Base-by-base conservation (phyloP, 768 basidiomycete species). In the Mrakia frigida region DNA sequence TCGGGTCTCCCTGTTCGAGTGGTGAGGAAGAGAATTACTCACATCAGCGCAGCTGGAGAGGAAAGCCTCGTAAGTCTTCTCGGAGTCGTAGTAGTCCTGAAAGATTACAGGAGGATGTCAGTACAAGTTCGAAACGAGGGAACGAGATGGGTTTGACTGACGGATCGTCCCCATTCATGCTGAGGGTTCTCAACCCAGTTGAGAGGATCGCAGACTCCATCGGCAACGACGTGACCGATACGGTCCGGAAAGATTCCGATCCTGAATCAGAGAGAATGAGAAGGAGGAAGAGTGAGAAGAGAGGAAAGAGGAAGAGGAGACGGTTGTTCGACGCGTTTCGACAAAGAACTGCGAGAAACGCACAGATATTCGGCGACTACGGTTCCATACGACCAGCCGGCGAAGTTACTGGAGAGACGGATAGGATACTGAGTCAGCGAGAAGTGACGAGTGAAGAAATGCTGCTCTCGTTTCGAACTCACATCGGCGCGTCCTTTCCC, bases 181-280 rank as follows among this genome's bases (percentile, higher is more conserved):
- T 76, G 75, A 52, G 75, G 69, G 25, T 43, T 43, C 39, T 71
- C 75, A 18, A 60, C 41, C 75, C 75, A 76, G 35, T 76, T 76
- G 25, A 71, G 10, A 31, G 69, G 69, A 39, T 76, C 75, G 43
- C 75, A 76, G 23, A 74, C 75, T 25, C 75, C 75, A 41, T 76
- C 75, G 35, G 70, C 61, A 11, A 53, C 41, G 41, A 76, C 69
- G 28, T 63, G 37, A 0, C 75, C 75, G 14, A 76, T 60, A 5
- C 75, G 37, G 25, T 70, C 70, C 10, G 75, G 75, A 31, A 70
- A 76, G 16, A 71, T 71, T 1, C 69, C 69, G 35, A 73, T 60
- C 21, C 71, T 73, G 56, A 10, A 46, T 39, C 10, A 68, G 25
- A 43, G 23, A 53, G 35, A 18, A 11, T 6, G 31, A n/a, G 52